phyloP scores from a whole-genome alignment of 2,329 filamentous ascomycete genomes.

The Nigrospora osmanthi region DNA sequence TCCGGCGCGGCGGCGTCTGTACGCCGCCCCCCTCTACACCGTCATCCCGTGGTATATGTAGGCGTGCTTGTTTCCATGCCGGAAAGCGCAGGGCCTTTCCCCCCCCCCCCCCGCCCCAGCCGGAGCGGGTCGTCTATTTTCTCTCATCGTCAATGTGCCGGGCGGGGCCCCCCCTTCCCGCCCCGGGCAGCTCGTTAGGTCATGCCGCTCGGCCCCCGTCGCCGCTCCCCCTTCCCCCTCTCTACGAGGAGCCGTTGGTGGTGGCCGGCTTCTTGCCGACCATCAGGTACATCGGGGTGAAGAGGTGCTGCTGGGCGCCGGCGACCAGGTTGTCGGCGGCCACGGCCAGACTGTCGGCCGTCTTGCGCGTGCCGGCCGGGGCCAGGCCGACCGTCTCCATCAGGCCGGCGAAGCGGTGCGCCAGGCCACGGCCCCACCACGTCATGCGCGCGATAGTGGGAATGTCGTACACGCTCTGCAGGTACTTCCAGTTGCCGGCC shows the following conservation, averaged over 20 bases:
- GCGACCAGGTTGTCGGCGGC: slow-evolving; percentile 82
- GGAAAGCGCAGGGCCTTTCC: too few species aligned
- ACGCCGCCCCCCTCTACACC: too few species aligned
- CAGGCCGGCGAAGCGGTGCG: slow-evolving; percentile 69
- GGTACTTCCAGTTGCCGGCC: slow-evolving; percentile 76
- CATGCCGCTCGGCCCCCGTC: not conserved
- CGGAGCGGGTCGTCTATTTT: too few species aligned
- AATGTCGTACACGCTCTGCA: slow-evolving; percentile 71
- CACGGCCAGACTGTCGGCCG: slow-evolving; percentile 77
- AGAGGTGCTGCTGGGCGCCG: slow-evolving; percentile 82
- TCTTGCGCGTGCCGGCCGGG: slow-evolving; percentile 83
- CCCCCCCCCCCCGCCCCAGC: too few species aligned
- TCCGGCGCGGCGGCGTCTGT: too few species aligned
- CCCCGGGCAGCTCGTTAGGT: too few species aligned
- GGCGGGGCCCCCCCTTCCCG: too few species aligned
- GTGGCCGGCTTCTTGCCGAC: slow-evolving; percentile 71
- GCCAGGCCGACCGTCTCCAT: slow-evolving; percentile 71
- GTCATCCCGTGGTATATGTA: too few species aligned
- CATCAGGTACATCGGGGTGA: slow-evolving; percentile 98
- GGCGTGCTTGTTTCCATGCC: too few species aligned
- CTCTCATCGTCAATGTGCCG: too few species aligned
- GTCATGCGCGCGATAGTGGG: slow-evolving; percentile 87
- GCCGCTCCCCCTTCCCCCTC: too few species aligned
- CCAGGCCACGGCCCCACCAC: slow-evolving; percentile 65
- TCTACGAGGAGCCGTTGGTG: not conserved